Evolutionary conservation across 176 grass and related monocot genomes (phyloP), one percentile per base, ranked within the genome.

Genomic region (Avena sativa): DNA sequence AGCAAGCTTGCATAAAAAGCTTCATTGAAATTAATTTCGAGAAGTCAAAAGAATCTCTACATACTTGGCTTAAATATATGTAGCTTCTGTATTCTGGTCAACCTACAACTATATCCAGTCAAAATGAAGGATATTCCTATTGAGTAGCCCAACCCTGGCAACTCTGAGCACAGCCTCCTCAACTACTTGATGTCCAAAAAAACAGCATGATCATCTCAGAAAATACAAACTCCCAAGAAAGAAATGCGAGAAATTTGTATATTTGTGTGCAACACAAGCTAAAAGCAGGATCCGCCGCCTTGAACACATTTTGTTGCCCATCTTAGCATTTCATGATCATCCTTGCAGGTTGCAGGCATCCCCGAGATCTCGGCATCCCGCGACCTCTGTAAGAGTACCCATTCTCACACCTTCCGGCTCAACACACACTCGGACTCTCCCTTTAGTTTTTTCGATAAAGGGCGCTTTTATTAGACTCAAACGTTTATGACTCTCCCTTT

Each of bases 131-230:
- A 78, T 40, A 10, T 11, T 78, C 52, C 28, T n/a, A 78, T 52
- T 28, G 36, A 78, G 51, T 16, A 57, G 4, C 14, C 43, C 4
- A 14, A 65, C 61, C 15, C 44, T 34, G 10, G 47, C 44, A 67
- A 66, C 44, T 81, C 64, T 66, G 43, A 81, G 60, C 79, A 81
- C 43, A 65, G 60, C 21, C 8, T 80, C 58, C 78, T 28, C 58
- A 80, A 47, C 60, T 26, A 74, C 67, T 43, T 69, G 66, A 73
- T 73, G 70, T 48, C 7, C 30, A 46, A n/a, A 19, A 71, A 71
- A 80, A 47, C 14, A 25, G 5, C 43, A 13, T 49, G 20, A 49
- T 74, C 12, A 23, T 73, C 6, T 47, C 43, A 2, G 44, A 5
- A 73, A 74, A 74, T 21, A 74, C 44, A 50, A 74, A 25, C n/a